These are phyloP conservation scores for Ziziphus jujuba DNA, from an alignment of 306 rosid genomes.

Conservation along the genomic window DNA sequence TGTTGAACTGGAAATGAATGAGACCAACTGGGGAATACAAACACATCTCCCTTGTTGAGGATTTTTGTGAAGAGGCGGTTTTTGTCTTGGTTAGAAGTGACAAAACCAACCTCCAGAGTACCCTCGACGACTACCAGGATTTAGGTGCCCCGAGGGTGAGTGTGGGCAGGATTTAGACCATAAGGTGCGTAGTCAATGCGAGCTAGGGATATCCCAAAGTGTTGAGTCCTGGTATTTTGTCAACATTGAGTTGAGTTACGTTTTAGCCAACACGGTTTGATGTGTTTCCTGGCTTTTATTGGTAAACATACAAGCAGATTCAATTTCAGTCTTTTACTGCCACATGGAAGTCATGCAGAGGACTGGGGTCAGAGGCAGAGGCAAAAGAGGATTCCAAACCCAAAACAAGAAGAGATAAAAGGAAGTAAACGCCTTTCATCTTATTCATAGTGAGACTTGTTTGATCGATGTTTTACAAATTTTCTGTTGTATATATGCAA, in stretches of 20 bases:
- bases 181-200: conserved; percentile 18
- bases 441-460: no score
- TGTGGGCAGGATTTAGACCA: conserved; percentile 14
- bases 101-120: conserved; percentile 30
- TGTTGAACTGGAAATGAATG: conserved; percentile 31
- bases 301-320: no score
- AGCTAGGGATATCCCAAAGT: not conserved
- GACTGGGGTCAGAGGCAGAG: no score
- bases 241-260: conserved; percentile 14
- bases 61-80: not conserved
- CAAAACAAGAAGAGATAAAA: no score
- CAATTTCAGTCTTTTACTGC: no score
- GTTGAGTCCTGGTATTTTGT: not conserved
- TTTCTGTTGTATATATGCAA: no score
- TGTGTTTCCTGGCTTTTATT: conserved; percentile 9
- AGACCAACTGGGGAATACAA: conserved; percentile 13
- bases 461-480: no score
- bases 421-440: no score
- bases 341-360: no score
- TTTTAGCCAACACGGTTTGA: not conserved
- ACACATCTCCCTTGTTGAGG: conserved; percentile 10
- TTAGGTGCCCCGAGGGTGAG: not conserved
- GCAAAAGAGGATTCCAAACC: no score
- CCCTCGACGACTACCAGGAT: conserved; percentile 19
- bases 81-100: conserved; percentile 10